Base-by-base conservation (phyloP, 345 rosid species). In the Brassica napus region DNA sequence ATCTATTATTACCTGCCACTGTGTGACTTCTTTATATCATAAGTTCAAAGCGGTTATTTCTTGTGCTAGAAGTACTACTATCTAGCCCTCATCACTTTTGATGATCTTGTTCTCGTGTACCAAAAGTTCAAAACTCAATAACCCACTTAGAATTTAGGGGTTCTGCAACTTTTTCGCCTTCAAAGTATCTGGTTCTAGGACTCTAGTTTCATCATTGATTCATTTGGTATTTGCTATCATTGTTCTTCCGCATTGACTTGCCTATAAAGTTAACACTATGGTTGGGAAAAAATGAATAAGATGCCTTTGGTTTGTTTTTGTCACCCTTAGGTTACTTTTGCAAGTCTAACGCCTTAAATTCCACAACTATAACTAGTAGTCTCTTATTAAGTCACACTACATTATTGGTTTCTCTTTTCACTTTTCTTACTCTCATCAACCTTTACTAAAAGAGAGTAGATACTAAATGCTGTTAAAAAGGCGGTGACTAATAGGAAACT, bases 401-500 rank as follows among this genome's bases (percentile, higher is more conserved):
- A 60, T 8, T 66, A 34, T 42, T 34, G 67, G 21, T 77, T 77
- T 24, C 7, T n/a, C 15, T 32, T 61, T 64, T 70, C 11, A 47
- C 62, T 12, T 52, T 70, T 58, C 12, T 26, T 6, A 28, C 30
- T 73, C 55, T 73, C 74, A 32, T 79, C 11, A 79, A 37, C 16
- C 35, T 34, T 68, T 73, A 5, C 82, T 68, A 68, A 60, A 79
- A 61, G 52, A 18, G 18, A 73, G 60, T 32, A 68, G 65, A 61
- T 68, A 73, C 66, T 49, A 74, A 79, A 74, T 73, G 82, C 78
- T 79, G 65, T 68, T 32, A 68, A 79, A 67, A 73, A 35, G 44
- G 75, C 65, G 78, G 82, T 79, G 82, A 79, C 70, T 68, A 61
- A 68, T 26, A 49, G 59, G 65, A 67, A 79, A 31, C 68, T 73